These are phyloP conservation scores for Corylus avellana DNA, from an alignment of 306 rosid species.

Conservation along the genomic window DNA sequence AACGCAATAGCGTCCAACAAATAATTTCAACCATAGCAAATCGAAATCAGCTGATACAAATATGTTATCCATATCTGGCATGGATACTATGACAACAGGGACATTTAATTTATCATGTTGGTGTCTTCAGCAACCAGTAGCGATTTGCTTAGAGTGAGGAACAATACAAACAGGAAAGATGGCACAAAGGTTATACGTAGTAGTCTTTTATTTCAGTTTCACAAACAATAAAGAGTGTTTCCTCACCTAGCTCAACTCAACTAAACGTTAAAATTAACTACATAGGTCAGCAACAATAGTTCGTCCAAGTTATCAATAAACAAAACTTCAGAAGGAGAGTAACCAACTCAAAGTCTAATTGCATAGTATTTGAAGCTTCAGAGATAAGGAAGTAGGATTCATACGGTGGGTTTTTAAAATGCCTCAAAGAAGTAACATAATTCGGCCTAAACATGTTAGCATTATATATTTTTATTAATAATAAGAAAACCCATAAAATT, in stretches of 20 bases:
- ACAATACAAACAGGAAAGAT: neutral
- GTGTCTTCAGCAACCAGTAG: neutral
- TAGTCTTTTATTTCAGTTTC: neutral
- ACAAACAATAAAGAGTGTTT: neutral
- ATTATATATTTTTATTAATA: neutral
- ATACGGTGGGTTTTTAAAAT: neutral
- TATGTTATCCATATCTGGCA: neutral
- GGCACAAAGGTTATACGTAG: neutral
- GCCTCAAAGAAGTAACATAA: neutral
- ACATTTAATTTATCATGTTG: neutral
- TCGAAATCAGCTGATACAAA: neutral
- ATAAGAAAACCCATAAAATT: neutral
- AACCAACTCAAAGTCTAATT: neutral
- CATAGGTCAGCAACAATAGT: neutral
- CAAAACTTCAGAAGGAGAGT: neutral
- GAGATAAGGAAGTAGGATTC: neutral
- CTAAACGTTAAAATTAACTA: neutral
- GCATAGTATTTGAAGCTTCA: neutral
- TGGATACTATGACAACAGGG: neutral
- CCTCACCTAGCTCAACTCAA: neutral
- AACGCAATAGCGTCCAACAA: constrained; percentile 4
- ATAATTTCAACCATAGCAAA: constrained; percentile 1
- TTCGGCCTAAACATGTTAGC: neutral
- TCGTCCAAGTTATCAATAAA: neutral
- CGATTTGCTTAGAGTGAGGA: neutral